Conservation (phyloP, 305 asterid genomes). For the Solanum chacoense region DNA sequence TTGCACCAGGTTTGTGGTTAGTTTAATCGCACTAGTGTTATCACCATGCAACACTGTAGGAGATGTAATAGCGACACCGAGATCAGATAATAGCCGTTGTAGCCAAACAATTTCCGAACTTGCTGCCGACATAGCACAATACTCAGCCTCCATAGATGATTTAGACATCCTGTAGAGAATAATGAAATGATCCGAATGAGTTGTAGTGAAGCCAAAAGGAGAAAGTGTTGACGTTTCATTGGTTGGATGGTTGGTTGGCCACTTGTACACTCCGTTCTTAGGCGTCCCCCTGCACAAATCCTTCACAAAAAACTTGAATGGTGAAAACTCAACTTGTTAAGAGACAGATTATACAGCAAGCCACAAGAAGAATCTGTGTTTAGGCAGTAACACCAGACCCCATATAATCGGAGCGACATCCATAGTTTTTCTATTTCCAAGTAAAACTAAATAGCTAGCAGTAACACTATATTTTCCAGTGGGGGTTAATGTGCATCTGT, state of each 20-base stretch:
- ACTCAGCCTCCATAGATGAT: neutral
- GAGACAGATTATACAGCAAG: neutral
- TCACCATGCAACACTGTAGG: neutral
- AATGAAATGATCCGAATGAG: no score
- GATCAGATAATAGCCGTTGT: neutral
- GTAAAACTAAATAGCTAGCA: neutral
- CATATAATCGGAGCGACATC: neutral
- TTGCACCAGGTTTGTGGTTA: neutral
- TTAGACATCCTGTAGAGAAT: neutral
- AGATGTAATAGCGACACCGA: accelerated
- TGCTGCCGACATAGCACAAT: neutral
- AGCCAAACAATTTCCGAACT: neutral
- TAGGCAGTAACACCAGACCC: neutral
- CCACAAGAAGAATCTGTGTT: neutral
- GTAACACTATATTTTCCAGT: neutral
- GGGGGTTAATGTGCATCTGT: neutral
- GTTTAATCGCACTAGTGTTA: neutral
- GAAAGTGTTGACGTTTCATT: no score
- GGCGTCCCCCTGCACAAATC: no score
- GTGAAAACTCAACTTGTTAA: neutral
- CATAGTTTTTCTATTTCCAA: neutral
- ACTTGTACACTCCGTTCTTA: no score
- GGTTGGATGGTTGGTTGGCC: no score
- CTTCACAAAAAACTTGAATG: no score
- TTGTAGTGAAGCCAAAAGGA: no score